Percentiles rank a stretch among this genome's conserved stretches.
These are phyloP conservation scores for Cyclospora cayetanensis DNA, from an alignment of 169 alveolate genomes.

Conservation along the genomic window DNA sequence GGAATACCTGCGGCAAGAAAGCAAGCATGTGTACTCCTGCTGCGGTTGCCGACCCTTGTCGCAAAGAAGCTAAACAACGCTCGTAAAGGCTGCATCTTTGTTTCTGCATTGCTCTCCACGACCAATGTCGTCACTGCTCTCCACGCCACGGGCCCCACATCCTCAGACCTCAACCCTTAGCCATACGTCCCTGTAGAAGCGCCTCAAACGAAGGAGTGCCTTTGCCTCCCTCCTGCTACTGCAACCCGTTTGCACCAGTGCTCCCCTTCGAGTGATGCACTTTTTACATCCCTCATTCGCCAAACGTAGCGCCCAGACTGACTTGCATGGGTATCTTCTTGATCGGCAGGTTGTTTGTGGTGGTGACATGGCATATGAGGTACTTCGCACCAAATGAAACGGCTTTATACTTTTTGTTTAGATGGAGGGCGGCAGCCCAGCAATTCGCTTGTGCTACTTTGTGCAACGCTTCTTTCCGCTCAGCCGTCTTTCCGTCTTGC, in stretches of 20 bases:
- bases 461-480: neutral
- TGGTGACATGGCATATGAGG: neutral
- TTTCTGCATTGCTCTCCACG: neutral
- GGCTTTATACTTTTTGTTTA: neutral
- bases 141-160: neutral
- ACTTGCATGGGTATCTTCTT: neutral
- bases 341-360: neutral
- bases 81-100: neutral
- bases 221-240: too few species aligned
- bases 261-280: too few species aligned
- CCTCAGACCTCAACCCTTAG: neutral
- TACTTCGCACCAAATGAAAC: neutral
- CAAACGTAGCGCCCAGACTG: too few species aligned
- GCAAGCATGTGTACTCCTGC: neutral
- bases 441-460: neutral
- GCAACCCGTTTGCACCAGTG: too few species aligned
- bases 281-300: too few species aligned
- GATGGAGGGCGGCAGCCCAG: conserved; percentile 15
- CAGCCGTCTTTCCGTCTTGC: neutral
- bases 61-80: neutral
- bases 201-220: too few species aligned
- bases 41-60: neutral
- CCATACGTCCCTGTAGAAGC: neutral
- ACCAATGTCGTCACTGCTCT: neutral
- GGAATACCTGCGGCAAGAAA: neutral